Evolutionary conservation across 2,329 filamentous ascomycete genomes (phyloP), one percentile per base, ranked within the genome.

Genomic region (Diaporthe sp.): DNA sequence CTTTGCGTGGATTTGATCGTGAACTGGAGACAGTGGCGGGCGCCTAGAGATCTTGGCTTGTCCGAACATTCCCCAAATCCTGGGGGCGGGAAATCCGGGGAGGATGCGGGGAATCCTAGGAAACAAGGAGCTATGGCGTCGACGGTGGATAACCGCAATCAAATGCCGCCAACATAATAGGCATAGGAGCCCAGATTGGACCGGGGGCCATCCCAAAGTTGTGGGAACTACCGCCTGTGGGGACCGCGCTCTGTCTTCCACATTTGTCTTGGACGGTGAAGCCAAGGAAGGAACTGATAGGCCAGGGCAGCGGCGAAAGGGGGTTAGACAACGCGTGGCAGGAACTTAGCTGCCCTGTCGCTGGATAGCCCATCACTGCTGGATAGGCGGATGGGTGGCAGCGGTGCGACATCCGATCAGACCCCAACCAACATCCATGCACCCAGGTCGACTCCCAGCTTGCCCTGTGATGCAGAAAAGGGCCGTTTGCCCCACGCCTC

Each of bases 31-130:
- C 46, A 55, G 28, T 55, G 34, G 34, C 42, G 65, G n/a, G 65
- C 65, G 55, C 15, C 22, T 42, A 68, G 44, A 12, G 65, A 55
- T 39, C 65, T 70, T 70, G 65, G 49, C 49, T 70, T 70, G 46
- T 55, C 49, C 49, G 65, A 70, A 22, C 1, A 28, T 9, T 28
- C n/a, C 34, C 65, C 46, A 68, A 70, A 70, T 70, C n/a, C 65
- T 55, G 65, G 65, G 65, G 49, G 65, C 65, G 49, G 65, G 65
- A 70, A 70, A 70, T 55, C 65, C 65, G 65, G 65, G 65, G 65
- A 55, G 34, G 65, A 70, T 70, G 65, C 65, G 65, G 65, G 65
- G 65, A 70, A 70, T 39, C 34, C 65, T 25, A 42, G 65, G 37
- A 55, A 53, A 22, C 28, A 55, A 22, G 46, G 62, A 12, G 42